phyloP scores from a whole-genome alignment of 495 filamentous ascomycete species.

The Tuber melanosporum region DNA sequence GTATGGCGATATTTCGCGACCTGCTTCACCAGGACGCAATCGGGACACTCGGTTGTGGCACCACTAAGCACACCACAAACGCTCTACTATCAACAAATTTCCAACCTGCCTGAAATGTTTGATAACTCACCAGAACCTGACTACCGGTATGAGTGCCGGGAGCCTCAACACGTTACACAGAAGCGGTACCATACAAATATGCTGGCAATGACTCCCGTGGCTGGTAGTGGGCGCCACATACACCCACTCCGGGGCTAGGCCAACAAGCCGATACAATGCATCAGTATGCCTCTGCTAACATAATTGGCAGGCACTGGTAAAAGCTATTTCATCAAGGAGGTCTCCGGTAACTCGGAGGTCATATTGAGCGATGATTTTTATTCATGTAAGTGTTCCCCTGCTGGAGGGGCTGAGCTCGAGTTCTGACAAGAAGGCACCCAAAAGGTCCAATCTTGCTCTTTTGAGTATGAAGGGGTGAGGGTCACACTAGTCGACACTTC shows the following conservation, averaged over 20 bases:
- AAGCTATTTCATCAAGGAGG: constrained; percentile 43
- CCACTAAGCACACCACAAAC: no score
- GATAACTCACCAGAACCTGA: no score
- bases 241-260: not conserved
- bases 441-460: constrained; percentile 14
- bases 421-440: constrained; percentile 23
- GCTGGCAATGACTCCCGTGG: not conserved
- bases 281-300: not conserved
- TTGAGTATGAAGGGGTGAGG: constrained; percentile 18
- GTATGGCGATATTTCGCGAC: no score
- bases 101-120: no score
- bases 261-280: not conserved
- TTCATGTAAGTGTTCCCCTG: constrained; percentile 17
- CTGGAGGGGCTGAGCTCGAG: not conserved
- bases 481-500: constrained; percentile 49
- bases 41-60: no score
- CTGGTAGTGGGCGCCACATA: no score
- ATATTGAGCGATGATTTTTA: constrained; percentile 30
- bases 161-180: no score
- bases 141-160: no score
- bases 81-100: no score
- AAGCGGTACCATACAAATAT: not conserved
- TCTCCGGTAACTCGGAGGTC: constrained; percentile 24
- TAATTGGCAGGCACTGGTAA: constrained; percentile 42
- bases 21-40: no score